Evolutionary conservation across 2,329 filamentous ascomycete species (phyloP).

Genomic region (Blastomyces silverae): DNA sequence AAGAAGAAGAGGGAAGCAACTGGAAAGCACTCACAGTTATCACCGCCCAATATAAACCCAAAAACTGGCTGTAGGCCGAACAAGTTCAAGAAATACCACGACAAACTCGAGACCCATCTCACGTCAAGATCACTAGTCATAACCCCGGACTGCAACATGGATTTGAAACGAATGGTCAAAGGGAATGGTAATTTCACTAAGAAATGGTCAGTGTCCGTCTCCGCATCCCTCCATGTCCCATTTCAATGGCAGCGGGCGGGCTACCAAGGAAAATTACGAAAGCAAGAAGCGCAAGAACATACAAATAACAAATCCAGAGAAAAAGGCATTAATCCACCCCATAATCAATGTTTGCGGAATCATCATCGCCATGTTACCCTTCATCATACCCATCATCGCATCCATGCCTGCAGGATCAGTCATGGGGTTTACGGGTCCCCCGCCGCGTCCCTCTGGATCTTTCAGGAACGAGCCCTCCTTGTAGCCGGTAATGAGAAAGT

Average conservation of each 20-base stretch:
- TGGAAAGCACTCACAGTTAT: conserved; percentile 65
- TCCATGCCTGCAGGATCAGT: conserved; percentile 95
- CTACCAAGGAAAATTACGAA: background rate
- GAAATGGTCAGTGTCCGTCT: conserved; percentile 13
- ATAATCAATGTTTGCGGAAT: conserved; percentile 98
- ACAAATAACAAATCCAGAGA: conserved; percentile 97
- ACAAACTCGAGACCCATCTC: conserved; percentile 96
- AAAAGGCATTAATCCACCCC: conserved; percentile 99
- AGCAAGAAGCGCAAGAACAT: conserved; percentile 33
- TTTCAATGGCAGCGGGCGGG: background rate
- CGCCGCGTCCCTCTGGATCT: conserved; percentile 75
- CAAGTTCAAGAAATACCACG: conserved; percentile 97
- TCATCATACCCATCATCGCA: conserved; percentile 99
- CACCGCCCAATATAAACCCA: conserved; percentile 90
- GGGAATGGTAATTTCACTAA: conserved; percentile 94
- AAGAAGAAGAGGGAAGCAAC: conserved; percentile 12
- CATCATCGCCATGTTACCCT: conserved; percentile 99
- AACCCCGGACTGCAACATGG: conserved; percentile 96
- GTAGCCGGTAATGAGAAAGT: conserved; percentile 70
- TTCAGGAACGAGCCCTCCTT: conserved; percentile 85
- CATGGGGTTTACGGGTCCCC: conserved; percentile 88
- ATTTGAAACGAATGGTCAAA: conserved; percentile 97
- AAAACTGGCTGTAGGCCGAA: conserved; percentile 97
- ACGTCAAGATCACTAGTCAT: conserved; percentile 95
- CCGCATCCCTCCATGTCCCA: conserved; percentile 6